phyloP scores from a whole-genome alignment of 768 basidiomycete genomes.

The Mrakia frigida region DNA sequence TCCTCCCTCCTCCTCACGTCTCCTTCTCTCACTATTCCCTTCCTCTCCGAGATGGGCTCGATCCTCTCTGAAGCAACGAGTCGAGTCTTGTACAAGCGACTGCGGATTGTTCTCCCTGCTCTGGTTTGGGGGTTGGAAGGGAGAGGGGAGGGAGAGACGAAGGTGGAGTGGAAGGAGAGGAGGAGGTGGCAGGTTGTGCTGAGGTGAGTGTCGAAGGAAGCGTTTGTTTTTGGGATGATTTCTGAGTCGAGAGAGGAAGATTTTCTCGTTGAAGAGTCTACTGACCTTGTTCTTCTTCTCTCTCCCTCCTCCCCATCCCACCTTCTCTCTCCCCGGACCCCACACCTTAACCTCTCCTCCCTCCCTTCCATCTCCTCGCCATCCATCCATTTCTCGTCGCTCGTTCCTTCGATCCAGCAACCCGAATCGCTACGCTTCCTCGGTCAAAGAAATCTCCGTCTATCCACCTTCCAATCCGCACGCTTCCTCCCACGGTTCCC shows the following conservation, averaged over 20 bases:
- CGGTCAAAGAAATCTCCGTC: conserved; percentile 9
- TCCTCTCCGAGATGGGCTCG: neutral
- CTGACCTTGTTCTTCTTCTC: no score
- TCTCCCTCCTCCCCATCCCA: neutral
- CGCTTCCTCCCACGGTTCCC: neutral
- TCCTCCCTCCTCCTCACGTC: neutral
- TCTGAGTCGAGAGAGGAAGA: neutral
- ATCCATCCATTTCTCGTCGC: neutral
- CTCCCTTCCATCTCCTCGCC: neutral
- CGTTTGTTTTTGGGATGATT: no score
- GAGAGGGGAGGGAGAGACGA: neutral
- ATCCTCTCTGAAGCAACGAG: neutral
- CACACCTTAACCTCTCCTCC: neutral
- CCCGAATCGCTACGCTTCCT: conserved; percentile 16
- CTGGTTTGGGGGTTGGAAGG: neutral
- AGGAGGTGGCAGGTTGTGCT: conserved; percentile 7
- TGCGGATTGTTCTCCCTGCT: conserved; percentile 10
- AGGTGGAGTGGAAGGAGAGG: conserved; percentile 6
- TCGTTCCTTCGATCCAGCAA: neutral
- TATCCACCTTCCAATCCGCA: conserved; percentile 14
- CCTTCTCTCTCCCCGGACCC: neutral
- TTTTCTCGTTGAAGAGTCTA: no score
- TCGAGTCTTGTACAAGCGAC: conserved; percentile 2
- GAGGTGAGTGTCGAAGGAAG: conserved; percentile 5
- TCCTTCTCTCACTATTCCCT: neutral